phyloP scores from a whole-genome alignment of 805 yeast genomes.

The Hanseniaspora thailandica region DNA sequence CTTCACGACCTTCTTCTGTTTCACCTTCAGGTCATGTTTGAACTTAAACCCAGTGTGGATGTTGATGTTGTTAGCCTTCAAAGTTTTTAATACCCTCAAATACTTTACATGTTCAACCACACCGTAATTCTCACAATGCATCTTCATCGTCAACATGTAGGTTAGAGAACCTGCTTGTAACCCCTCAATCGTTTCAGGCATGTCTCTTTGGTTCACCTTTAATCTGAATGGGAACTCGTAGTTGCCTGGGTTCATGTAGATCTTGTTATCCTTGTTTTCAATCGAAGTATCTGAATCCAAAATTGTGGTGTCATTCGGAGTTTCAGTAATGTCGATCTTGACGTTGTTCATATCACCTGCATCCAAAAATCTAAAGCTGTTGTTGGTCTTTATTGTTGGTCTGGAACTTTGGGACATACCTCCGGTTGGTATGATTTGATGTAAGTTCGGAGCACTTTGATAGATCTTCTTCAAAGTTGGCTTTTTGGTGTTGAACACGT shows the following conservation, averaged over 20 bases:
- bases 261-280: slow-evolving; percentile 15
- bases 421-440: background rate
- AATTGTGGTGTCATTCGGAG: background rate
- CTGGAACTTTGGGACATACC: background rate
- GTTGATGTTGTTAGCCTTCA: slow-evolving; percentile 61
- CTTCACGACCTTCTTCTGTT: background rate
- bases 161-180: slow-evolving; percentile 63
- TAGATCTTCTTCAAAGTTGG: background rate
- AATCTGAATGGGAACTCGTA: slow-evolving; percentile 79
- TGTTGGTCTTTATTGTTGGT: background rate
- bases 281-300: slow-evolving; percentile 1
- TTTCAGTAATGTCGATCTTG: slow-evolving; percentile 1
- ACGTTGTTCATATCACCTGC: background rate
- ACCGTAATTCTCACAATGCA: slow-evolving; percentile 34
- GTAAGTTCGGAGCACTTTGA: background rate
- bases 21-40: slow-evolving; percentile 9
- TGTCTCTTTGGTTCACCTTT: slow-evolving; percentile 46
- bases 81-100: slow-evolving; percentile 67
- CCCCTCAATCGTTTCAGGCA: slow-evolving; percentile 84
- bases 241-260: slow-evolving; percentile 53
- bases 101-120: slow-evolving; percentile 32
- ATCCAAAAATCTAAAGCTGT: background rate
- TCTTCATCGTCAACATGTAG: slow-evolving; percentile 61
- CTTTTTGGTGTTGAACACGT: slow-evolving; percentile 1
- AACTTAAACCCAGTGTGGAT: slow-evolving; percentile 19